Percentiles rank a stretch among this genome's conserved stretches.
phyloP scores from a whole-genome alignment of 192 early-diverging fungal genomes.

The Umbelopsis ramanniana region DNA sequence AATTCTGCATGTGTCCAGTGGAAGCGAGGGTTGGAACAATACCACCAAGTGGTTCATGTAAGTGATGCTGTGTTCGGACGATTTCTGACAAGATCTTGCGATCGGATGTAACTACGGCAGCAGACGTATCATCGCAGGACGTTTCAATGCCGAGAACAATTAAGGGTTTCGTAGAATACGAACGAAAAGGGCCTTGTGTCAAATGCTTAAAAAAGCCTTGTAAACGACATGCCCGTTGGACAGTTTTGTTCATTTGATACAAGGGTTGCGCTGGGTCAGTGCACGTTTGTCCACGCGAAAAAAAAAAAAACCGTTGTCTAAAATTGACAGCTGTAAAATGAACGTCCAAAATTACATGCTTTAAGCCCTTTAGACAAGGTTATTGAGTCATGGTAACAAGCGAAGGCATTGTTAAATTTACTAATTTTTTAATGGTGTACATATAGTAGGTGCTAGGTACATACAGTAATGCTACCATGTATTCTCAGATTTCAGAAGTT shows the following conservation, averaged over 20 bases:
- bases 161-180: slow-evolving; percentile 35
- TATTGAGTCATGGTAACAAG: no score
- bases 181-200: not conserved
- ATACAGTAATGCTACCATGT: no score
- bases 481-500: no score
- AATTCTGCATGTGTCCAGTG: slow-evolving; percentile 62
- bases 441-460: no score
- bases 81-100: slow-evolving; percentile 67
- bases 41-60: slow-evolving; percentile 77
- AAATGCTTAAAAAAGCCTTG: not conserved
- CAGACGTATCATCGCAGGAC: slow-evolving; percentile 83
- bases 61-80: slow-evolving; percentile 61
- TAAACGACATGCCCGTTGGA: not conserved
- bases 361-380: no score
- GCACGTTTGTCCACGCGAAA: no score
- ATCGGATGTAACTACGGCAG: slow-evolving; percentile 70
- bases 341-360: no score
- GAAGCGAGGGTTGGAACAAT: slow-evolving; percentile 75
- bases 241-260: not conserved
- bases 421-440: no score
- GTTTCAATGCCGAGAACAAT: slow-evolving; percentile 73
- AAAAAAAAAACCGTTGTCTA: no score
- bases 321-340: no score
- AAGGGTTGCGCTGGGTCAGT: not conserved
- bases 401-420: no score